Evolutionary conservation across 768 basidiomycete species (phyloP).

Genomic region (Serendipita indica): DNA sequence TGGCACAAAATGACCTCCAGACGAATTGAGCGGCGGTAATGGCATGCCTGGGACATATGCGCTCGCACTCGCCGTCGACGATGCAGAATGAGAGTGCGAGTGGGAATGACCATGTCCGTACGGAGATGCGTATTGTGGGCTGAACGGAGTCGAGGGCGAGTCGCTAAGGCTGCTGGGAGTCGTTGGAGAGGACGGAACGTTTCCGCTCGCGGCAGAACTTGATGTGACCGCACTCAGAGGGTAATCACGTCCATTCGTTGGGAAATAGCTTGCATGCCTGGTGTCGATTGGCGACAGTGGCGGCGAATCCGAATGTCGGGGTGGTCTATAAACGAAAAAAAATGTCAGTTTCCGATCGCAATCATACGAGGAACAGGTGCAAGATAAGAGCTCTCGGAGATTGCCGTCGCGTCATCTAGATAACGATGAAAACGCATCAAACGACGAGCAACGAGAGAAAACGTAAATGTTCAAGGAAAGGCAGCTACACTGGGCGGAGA

Average conservation of each 20-base stretch:
- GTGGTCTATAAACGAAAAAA: background rate
- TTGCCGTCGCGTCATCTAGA: too few relatives aligned
- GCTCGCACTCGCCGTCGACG: conserved; percentile 1
- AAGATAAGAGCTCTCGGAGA: too few relatives aligned
- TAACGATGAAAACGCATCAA: too few relatives aligned
- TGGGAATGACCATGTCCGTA: background rate
- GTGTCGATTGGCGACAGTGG: conserved; percentile 7
- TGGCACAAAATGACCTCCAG: conserved; percentile 2
- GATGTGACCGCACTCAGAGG: conserved; percentile 7
- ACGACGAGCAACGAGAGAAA: background rate
- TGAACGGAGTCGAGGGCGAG: conserved; percentile 7
- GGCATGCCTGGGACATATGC: background rate
- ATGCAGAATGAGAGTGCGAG: background rate
- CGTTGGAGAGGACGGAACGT: conserved; percentile 5
- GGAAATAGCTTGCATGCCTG: conserved; percentile 3
- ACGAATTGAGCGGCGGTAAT: background rate
- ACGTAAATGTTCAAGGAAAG: background rate
- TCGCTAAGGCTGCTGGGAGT: conserved; percentile 8
- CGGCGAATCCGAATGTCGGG: conserved; percentile 5
- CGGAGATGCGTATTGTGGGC: conserved; percentile 6
- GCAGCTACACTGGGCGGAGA: background rate
- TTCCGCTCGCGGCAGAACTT: background rate
- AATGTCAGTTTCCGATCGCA: conserved; percentile 2
- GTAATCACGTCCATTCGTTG: background rate
- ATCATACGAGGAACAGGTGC: background rate